These are phyloP conservation scores for Claviceps digitariae DNA, from an alignment of 2,329 filamentous ascomycete species.

Conservation along the genomic window DNA sequence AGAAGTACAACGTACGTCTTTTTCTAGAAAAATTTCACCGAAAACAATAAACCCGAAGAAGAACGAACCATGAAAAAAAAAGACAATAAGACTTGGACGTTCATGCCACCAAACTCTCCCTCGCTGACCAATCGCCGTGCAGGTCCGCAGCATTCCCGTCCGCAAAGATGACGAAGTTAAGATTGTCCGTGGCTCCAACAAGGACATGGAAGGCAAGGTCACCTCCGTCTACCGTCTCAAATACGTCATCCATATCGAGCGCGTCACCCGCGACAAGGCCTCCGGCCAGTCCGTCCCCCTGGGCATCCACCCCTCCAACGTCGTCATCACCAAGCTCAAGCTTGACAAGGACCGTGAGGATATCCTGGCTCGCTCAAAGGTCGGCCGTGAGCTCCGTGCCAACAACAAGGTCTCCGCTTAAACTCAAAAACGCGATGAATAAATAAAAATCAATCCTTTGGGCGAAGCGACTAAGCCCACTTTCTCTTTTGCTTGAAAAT, in stretches of 20 bases:
- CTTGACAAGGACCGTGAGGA: constrained; percentile 87
- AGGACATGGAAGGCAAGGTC: constrained; percentile 98
- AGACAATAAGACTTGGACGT: too few relatives aligned
- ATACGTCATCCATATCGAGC: constrained; percentile 95
- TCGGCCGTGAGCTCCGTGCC: constrained; percentile 60
- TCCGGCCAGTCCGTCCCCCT: constrained; percentile 92
- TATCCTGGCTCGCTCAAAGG: constrained; percentile 75
- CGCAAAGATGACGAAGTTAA: constrained; percentile 95
- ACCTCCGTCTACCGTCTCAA: constrained; percentile 96
- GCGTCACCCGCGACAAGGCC: constrained; percentile 91
- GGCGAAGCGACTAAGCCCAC: neutral
- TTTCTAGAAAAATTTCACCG: constrained; percentile 10
- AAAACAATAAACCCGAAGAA: too few relatives aligned
- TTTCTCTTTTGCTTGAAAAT: neutral
- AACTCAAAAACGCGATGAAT: constrained; percentile 10
- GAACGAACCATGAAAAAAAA: neutral
- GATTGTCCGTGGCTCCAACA: constrained; percentile 86
- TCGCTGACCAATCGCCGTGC: constrained; percentile 1
- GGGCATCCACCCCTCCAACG: constrained; percentile 91
- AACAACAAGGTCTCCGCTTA: constrained; percentile 56
- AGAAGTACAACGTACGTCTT: constrained; percentile 88
- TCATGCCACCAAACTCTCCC: neutral
- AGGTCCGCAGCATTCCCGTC: constrained; percentile 93
- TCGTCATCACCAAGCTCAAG: constrained; percentile 98
- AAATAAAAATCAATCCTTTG: neutral